Conservation (phyloP, 2,329 filamentous ascomycete genomes). For the Myriangium duriaei region DNA sequence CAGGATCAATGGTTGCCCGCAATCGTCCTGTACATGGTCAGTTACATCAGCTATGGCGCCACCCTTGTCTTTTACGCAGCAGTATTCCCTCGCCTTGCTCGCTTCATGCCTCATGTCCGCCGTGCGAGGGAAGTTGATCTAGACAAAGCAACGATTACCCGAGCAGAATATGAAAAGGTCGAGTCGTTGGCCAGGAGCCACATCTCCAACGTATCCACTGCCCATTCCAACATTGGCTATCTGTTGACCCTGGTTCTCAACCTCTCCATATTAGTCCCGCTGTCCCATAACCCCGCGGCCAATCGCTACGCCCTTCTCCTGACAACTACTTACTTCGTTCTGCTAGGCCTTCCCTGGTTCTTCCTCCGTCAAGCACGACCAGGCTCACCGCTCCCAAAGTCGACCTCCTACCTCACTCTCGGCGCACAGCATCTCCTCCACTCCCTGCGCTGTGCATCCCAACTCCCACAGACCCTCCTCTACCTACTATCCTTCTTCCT, state of each 20-base stretch:
- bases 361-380: constrained; percentile 18
- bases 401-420: constrained; percentile 31
- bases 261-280: constrained; percentile 7
- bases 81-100: constrained; percentile 42
- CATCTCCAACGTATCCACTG: constrained; percentile 11
- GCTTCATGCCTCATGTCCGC: constrained; percentile 8
- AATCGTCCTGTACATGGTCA: constrained; percentile 52
- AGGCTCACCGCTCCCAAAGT: constrained; percentile 7
- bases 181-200: constrained; percentile 37
- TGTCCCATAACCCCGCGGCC: constrained; percentile 1
- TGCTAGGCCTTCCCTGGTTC: constrained; percentile 56
- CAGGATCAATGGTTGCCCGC: constrained; percentile 47
- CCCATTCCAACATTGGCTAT: constrained; percentile 11
- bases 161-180: constrained; percentile 47
- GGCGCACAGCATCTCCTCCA: constrained; percentile 51
- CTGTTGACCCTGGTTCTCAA: constrained; percentile 9
- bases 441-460: constrained; percentile 48
- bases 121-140: constrained; percentile 4
- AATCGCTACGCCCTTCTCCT: constrained; percentile 11
- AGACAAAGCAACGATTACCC: constrained; percentile 37
- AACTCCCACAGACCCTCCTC: constrained; percentile 51
- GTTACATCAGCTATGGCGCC: constrained; percentile 53
- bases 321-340: constrained; percentile 12
- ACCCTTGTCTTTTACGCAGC: constrained; percentile 59
- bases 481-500: constrained; percentile 59